Conservation (phyloP, 306 rosid genomes). For the Ormosia emarginata region DNA sequence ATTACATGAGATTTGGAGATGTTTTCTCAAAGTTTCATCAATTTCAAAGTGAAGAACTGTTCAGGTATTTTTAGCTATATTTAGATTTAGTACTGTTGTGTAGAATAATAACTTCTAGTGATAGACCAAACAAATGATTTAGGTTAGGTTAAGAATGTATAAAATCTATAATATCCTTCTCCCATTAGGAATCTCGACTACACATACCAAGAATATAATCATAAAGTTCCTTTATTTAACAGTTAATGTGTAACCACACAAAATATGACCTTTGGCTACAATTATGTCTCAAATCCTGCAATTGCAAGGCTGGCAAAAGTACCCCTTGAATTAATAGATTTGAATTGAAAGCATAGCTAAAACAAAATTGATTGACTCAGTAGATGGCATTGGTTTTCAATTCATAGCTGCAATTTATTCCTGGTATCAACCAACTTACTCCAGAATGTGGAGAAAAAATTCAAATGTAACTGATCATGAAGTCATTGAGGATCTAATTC, state of each 20-base stretch:
- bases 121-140: neutral
- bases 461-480: neutral
- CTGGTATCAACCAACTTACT: neutral
- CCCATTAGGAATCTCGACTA: neutral
- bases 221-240: neutral
- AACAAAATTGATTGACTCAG: neutral
- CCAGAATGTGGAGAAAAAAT: neutral
- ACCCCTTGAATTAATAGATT: neutral
- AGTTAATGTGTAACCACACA: neutral
- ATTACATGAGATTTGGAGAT: slow-evolving; percentile 94
- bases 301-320: neutral
- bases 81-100: neutral
- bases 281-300: neutral
- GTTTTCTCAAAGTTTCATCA: slow-evolving; percentile 79
- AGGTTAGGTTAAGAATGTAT: neutral
- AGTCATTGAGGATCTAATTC: neutral
- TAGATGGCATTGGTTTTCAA: slow-evolving; percentile 4
- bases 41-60: slow-evolving; percentile 70
- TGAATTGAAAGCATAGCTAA: neutral
- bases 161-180: neutral
- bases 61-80: slow-evolving; percentile 51
- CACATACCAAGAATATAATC: neutral
- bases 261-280: neutral
- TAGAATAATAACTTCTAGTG: neutral
- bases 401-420: neutral